These are phyloP conservation scores for Ehretia macrophylla DNA, from an alignment of 257 asterid species.

Conservation along the genomic window DNA sequence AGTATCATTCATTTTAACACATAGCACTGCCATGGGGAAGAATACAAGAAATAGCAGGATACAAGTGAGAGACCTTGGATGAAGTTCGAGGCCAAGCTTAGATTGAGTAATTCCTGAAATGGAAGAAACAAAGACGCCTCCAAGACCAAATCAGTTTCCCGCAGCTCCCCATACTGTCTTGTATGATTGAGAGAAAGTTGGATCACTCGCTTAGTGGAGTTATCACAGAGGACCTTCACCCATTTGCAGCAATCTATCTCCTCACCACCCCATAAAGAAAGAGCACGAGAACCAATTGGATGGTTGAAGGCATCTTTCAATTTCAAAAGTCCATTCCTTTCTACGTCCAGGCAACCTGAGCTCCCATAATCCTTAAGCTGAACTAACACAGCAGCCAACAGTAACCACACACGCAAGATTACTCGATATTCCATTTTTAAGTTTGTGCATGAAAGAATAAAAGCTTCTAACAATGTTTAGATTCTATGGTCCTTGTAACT, in stretches of 20 bases:
- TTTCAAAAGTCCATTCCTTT: conserved; percentile 22
- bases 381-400: too few relatives aligned
- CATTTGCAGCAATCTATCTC: conserved; percentile 20
- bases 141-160: conserved; percentile 5
- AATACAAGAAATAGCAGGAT: too few relatives aligned
- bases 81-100: conserved; percentile 11
- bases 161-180: background rate
- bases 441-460: too few relatives aligned
- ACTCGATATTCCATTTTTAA: too few relatives aligned
- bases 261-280: conserved; percentile 20
- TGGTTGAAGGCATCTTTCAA: conserved; percentile 17
- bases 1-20: too few relatives aligned
- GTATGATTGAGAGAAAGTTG: conserved; percentile 9
- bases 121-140: conserved; percentile 21
- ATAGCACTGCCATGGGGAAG: too few relatives aligned
- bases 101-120: conserved; percentile 17
- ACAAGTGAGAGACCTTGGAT: conserved; percentile 5
- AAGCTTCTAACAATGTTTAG: too few relatives aligned
- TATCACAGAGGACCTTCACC: conserved; percentile 21
- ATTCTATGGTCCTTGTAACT: too few relatives aligned
- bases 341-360: conserved; percentile 20
- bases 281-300: conserved; percentile 13
- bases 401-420: too few relatives aligned
- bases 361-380: conserved; percentile 3
- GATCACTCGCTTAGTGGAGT: background rate